Base-by-base conservation (phyloP, 2,329 filamentous ascomycete genomes). In the Trichoderma aggressivum region DNA sequence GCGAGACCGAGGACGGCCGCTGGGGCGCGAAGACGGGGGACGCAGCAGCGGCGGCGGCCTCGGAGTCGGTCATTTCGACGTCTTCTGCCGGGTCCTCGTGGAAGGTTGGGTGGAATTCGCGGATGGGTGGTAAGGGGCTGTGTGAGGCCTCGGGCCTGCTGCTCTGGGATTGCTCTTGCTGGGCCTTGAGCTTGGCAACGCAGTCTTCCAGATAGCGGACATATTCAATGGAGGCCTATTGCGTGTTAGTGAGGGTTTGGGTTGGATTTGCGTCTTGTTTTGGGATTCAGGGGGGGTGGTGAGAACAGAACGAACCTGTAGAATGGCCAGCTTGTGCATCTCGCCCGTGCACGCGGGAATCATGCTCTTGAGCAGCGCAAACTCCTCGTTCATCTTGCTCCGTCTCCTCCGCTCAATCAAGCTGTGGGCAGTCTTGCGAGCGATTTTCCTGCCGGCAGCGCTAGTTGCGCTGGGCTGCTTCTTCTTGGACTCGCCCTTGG, bases 311-410 rank as follows among this genome's bases (percentile, higher is more conserved):
- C n/a, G n/a, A 80, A 97, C 94, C 89, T 98, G 94, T 64, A 98
- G 83, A 75, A 98, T 98, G 18, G 94, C 94, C 71, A 98, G 84
- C 82, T 99, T 99, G 81, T 98, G 96, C 96, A 98, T 98, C 78
- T 98, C 95, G 7, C 94, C 94, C n/a, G 88, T 90, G 80, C 96
- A 98, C 2, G 96, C 95, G 0, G 96, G 96, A 71, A 98, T 97
- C 92, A 99, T 94, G 76, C 91, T 89, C 82, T 98, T 98, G 74
- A 98, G 83, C 18, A 97, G 92, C 2, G 90, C 92, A 83, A 98
- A 98, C 82, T 98, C 96, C 80, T 98, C 95, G 76, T 99, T 98
- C 95, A 98, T 99, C 85, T 98, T 99, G 14, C 93, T 97, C 73
- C 96, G 87, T 76, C 96, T 85, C 71, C 95, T 85, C 59, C 96